A percentile compares a stretch with the other conserved stretches of the same genome.
phyloP scores from a whole-genome alignment of 108 stramenopile species.

The Fragilariopsis cylindrus region DNA sequence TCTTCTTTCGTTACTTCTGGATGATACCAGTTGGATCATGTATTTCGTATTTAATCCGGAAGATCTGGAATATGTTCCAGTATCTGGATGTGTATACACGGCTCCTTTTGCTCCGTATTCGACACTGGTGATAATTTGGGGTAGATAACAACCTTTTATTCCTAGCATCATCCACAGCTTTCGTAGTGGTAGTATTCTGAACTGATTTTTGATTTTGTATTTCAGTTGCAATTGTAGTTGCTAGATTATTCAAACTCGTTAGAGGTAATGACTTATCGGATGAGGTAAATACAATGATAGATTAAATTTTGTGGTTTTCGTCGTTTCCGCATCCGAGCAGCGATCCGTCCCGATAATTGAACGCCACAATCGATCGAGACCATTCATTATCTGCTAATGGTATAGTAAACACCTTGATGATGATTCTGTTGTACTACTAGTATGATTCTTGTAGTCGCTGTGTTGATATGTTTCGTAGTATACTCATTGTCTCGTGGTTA shows the following conservation, averaged over 20 bases:
- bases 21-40: neutral
- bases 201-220: neutral
- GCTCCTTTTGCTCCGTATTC: conserved; percentile 21
- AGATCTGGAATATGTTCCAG: conserved; percentile 25
- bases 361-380: conserved; percentile 22
- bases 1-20: conserved; percentile 30
- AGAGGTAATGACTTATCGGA: conserved; percentile 4
- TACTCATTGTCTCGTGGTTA: too few relatives aligned
- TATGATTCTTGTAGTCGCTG: neutral
- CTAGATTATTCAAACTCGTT: neutral
- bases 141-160: neutral
- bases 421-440: too few relatives aligned
- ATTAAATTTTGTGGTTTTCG: conserved; percentile 32
- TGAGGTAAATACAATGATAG: conserved; percentile 47
- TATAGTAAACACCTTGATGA: conserved; percentile 35
- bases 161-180: conserved; percentile 10
- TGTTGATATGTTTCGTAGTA: neutral
- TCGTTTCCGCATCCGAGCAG: conserved; percentile 43
- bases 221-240: neutral
- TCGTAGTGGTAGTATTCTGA: conserved; percentile 13
- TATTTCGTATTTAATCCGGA: conserved; percentile 42
- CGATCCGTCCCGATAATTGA: conserved; percentile 40
- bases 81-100: neutral
- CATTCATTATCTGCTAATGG: conserved; percentile 43
- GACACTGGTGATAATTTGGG: conserved; percentile 26